Base-by-base conservation (phyloP, 495 filamentous ascomycete genomes). In the Lophium mytilinum region DNA sequence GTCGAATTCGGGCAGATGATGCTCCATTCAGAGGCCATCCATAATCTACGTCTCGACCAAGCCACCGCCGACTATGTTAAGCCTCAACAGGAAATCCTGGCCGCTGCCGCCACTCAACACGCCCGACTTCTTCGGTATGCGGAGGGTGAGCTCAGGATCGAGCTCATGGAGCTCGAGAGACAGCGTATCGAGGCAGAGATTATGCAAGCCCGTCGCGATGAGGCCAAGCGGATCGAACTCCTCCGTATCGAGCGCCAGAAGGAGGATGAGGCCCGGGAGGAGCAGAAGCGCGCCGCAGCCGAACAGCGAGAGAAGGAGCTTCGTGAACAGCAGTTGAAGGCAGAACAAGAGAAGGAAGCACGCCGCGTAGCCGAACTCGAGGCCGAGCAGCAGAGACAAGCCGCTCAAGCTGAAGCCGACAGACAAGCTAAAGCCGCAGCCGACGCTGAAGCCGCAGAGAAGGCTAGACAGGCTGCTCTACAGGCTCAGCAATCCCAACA, bases 71-170 rank as follows among this genome's bases (percentile, higher is more conserved):
- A 58, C 34, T 48, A 34, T 19, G 43, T 37, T 5, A 53, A 55
- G 41, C 33, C 72, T 6, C 83, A 89, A 56, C 76, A 76, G 53
- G 75, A 76, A 46, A 80, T 85, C 1, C 77, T 92, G 14, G 81
- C 82, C 40, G 72, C 77, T 41, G 86, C 82, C 0, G 79, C 77
- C 12, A 76, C 71, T 18, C 76, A 80, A 56, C 86, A 90, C 62
- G 78, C 85, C 1, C 76, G 78, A 12, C 74, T 90, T 14, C 75
- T 83, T 14, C 75, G 81, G 54, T 76, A 79, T 24, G 88, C 88
- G 68, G 74, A 55, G 69, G 48, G 8, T 1, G 62, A 57, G 35
- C 36, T 58, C 4, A 5, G 59, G 24, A 47, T 56, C 5, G 67
- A 68, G 56, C 48, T 51, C 8, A 33, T 53, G 36, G 47, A 59